These are phyloP conservation scores for Raphanus sativus DNA, from an alignment of 345 rosid genomes.

Conservation along the genomic window DNA sequence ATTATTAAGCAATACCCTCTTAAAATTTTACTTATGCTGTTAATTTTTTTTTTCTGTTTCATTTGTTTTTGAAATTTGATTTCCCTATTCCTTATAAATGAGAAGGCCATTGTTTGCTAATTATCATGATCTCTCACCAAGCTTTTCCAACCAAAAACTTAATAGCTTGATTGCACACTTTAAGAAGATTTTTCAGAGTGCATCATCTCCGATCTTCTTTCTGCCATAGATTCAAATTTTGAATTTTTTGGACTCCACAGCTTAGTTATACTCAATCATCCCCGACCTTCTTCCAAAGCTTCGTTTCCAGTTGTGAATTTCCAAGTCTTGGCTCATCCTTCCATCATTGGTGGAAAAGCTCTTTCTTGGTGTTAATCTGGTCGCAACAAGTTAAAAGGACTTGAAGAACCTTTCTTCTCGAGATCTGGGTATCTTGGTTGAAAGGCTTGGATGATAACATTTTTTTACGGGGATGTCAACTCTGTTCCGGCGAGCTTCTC, in stretches of 20 bases:
- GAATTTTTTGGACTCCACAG: background rate
- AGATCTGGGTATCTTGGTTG: no score
- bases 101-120: background rate
- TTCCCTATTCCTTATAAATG: background rate
- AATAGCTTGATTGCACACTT: background rate
- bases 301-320: background rate
- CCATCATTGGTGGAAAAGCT: background rate
- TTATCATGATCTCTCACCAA: background rate
- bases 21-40: background rate
- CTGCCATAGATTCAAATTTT: background rate
- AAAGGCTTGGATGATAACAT: no score
- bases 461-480: no score
- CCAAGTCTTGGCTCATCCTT: background rate
- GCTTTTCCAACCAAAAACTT: background rate
- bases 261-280: background rate
- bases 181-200: background rate
- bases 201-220: background rate
- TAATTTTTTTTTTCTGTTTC: background rate
- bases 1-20: background rate
- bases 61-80: background rate
- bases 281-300: background rate
- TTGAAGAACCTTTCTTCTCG: no score
- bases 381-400: background rate
- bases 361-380: background rate
- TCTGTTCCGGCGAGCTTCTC: no score